A percentile compares a stretch with the other conserved stretches of the same genome.
phyloP scores from a whole-genome alignment of 1,139 yeast genomes.

The Hanseniaspora sp. region DNA sequence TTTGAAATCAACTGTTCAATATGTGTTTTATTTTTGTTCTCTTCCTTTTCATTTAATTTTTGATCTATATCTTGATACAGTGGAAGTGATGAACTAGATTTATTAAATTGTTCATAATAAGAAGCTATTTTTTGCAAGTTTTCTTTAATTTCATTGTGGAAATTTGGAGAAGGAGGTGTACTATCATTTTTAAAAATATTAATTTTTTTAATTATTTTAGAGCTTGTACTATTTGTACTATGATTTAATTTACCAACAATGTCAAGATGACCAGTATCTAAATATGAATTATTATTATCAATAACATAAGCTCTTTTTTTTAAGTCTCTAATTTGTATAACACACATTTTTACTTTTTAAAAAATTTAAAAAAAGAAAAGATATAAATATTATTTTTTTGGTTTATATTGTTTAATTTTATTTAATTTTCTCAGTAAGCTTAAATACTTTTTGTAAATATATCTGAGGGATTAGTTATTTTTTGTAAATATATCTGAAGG shows the following conservation, averaged over 20 bases:
- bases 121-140: not conserved
- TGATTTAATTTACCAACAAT: not conserved
- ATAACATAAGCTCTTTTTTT: not conserved
- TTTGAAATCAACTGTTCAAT: slow-evolving; percentile 4
- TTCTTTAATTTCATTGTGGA: not conserved
- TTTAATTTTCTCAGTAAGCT: not conserved
- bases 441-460: too few species aligned
- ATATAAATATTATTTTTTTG: not conserved
- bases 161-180: not conserved
- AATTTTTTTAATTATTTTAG: not conserved
- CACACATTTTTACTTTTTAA: not conserved
- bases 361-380: too few species aligned
- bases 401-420: too few species aligned
- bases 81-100: not conserved
- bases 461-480: too few species aligned
- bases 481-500: too few species aligned
- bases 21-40: not conserved
- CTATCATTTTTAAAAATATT: not conserved
- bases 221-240: not conserved
- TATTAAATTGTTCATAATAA: not conserved
- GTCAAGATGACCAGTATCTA: not conserved
- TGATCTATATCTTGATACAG: not conserved
- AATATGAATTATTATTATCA: not conserved
- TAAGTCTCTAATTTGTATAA: not conserved
- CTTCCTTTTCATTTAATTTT: not conserved